Conservation (phyloP, 495 filamentous ascomycete species). For the Neurospora sp. region DNA sequence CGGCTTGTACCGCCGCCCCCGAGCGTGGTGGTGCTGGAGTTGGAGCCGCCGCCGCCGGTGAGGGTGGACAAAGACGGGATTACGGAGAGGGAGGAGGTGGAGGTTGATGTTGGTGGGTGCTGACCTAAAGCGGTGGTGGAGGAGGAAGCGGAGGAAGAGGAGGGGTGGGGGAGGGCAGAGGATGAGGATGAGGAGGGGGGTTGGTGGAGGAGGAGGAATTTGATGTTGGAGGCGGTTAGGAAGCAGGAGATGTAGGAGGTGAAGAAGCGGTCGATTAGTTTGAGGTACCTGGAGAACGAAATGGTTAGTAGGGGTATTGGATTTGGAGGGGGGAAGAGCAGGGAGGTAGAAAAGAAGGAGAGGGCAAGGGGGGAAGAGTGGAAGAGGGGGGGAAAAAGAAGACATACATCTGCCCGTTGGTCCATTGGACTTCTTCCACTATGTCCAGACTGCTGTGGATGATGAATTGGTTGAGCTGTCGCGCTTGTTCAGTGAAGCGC, state of each 20-base stretch:
- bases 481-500: conserved; percentile 73
- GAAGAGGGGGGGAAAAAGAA: too few relatives aligned
- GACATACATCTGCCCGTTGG: conserved; percentile 60
- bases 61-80: not conserved
- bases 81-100: not conserved
- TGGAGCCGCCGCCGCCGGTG: not conserved
- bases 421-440: conserved; percentile 93
- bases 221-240: conserved; percentile 70
- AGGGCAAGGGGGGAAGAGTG: too few relatives aligned
- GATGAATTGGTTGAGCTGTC: conserved; percentile 95
- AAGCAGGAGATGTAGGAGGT: conserved; percentile 85
- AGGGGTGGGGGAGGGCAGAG: not conserved
- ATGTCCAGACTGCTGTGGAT: conserved; percentile 87
- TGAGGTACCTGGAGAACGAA: conserved; percentile 63
- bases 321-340: not conserved
- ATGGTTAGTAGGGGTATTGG: not conserved
- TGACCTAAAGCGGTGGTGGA: not conserved
- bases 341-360: not conserved
- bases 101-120: conserved; percentile 16
- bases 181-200: conserved; percentile 35
- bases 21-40: not conserved
- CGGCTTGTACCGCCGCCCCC: conserved; percentile 11
- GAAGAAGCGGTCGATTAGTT: conserved; percentile 88
- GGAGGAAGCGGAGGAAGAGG: not conserved
- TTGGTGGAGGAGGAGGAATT: conserved; percentile 86